Percentiles rank a stretch among this genome's conserved stretches.
Conservation (phyloP, 2,329 filamentous ascomycete genomes). For the Knufia fluminis region DNA sequence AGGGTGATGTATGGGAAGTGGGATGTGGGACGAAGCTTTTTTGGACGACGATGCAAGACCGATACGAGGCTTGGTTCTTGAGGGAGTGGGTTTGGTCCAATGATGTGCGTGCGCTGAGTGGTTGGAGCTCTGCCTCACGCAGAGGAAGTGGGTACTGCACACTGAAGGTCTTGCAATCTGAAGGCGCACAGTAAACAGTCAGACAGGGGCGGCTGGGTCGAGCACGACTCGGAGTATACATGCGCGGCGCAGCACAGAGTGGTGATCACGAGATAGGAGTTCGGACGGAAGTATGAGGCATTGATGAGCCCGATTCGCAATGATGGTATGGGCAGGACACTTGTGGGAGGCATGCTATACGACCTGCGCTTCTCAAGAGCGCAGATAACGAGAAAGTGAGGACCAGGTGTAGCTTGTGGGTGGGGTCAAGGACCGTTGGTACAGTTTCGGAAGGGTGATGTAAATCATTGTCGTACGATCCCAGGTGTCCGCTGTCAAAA, state of each 20-base stretch:
- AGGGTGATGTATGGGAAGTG: too few relatives aligned
- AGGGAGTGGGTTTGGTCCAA: neutral
- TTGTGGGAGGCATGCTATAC: too few relatives aligned
- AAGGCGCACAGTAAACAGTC: neutral
- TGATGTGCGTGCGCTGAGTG: neutral
- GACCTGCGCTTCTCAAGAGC: too few relatives aligned
- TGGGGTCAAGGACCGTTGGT: neutral
- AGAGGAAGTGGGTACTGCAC: too few relatives aligned
- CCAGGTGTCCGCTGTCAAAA: neutral
- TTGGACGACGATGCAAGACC: too few relatives aligned
- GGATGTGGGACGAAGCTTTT: too few relatives aligned
- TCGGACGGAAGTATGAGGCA: neutral
- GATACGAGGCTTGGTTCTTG: neutral
- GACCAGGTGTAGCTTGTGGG: too few relatives aligned
- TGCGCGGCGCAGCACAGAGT: neutral
- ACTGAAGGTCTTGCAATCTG: too few relatives aligned
- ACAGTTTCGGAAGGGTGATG: neutral
- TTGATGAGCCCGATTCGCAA: neutral
- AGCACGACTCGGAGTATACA: neutral
- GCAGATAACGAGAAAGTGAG: too few relatives aligned
- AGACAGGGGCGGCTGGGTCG: neutral
- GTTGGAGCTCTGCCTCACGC: too few relatives aligned
- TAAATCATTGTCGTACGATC: neutral
- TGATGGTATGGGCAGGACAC: neutral
- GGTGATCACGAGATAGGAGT: neutral